phyloP scores from a whole-genome alignment of 2,329 filamentous ascomycete species.

The Botryosphaeria dothidea region DNA sequence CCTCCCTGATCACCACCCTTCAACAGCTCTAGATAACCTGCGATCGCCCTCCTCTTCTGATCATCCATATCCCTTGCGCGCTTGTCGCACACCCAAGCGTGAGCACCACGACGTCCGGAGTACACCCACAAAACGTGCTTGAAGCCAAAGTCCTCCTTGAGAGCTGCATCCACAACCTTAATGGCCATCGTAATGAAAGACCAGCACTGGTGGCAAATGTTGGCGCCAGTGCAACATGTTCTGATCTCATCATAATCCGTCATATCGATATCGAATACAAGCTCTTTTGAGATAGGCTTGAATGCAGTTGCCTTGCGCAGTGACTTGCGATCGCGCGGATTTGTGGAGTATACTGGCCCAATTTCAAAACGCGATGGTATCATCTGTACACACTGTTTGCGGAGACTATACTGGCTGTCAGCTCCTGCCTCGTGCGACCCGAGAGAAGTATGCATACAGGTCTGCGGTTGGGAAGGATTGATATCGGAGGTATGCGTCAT shows the following conservation, averaged over 20 bases:
- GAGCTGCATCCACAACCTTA: slow-evolving; percentile 82
- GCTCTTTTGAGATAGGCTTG: slow-evolving; percentile 84
- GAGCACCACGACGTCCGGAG: slow-evolving; percentile 90
- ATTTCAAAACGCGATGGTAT: slow-evolving; percentile 97
- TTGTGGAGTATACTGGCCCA: slow-evolving; percentile 92
- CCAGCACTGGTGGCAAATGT: slow-evolving; percentile 95
- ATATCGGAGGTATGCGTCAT: slow-evolving; percentile 90
- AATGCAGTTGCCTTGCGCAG: slow-evolving; percentile 79
- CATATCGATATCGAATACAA: slow-evolving; percentile 99
- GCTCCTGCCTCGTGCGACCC: not conserved
- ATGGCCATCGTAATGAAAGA: slow-evolving; percentile 97
- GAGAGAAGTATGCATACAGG: slow-evolving; percentile 43
- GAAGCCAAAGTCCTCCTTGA: slow-evolving; percentile 95
- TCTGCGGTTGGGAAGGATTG: slow-evolving; percentile 74
- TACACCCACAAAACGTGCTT: slow-evolving; percentile 98
- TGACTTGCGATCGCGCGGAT: slow-evolving; percentile 90
- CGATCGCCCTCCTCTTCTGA: slow-evolving; percentile 78
- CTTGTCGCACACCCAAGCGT: slow-evolving; percentile 97
- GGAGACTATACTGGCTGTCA: slow-evolving; percentile 57
- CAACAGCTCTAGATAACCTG: slow-evolving; percentile 87
- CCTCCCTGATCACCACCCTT: slow-evolving; percentile 81
- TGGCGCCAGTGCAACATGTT: slow-evolving; percentile 90
- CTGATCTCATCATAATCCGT: slow-evolving; percentile 98
- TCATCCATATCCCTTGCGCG: slow-evolving; percentile 84
- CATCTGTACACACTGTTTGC: slow-evolving; percentile 85